Evolutionary conservation across 257 asterid species (phyloP).

Genomic region (Capsicum rhomboideum): DNA sequence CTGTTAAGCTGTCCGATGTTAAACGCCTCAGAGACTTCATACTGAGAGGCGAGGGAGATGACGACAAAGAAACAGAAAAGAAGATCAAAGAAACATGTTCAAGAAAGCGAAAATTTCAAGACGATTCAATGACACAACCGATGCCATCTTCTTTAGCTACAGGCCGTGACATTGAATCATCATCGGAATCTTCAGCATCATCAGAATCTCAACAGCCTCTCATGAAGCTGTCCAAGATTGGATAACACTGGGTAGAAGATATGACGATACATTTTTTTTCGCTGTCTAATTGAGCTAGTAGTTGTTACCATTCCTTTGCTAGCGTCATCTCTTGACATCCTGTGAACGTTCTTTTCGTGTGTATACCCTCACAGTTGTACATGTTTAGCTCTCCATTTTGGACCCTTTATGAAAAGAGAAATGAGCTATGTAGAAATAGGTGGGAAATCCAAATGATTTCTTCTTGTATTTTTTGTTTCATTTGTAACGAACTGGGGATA

Average conservation of each 20-base stretch:
- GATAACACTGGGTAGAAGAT: neutral
- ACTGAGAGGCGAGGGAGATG: conserved; percentile 27
- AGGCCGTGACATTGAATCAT: neutral
- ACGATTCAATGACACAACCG: neutral
- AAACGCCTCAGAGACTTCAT: conserved; percentile 47
- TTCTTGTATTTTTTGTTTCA: neutral
- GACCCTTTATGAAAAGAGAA: neutral
- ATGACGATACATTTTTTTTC: neutral
- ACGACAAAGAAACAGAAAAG: neutral
- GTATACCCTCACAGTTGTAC: neutral
- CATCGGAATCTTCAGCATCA: neutral
- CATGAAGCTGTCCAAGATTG: neutral
- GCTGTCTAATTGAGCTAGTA: neutral
- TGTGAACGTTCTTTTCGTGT: neutral
- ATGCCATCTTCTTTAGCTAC: neutral
- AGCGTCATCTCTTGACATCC: neutral
- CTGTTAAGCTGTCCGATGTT: conserved; percentile 69
- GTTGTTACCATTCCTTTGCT: neutral
- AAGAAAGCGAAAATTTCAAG: conserved; percentile 39
- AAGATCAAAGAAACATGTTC: conserved; percentile 1
- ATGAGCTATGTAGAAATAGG: neutral
- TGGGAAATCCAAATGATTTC: neutral
- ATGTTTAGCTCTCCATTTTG: neutral
- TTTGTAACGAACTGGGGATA: neutral
- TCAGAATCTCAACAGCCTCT: neutral